Base-by-base conservation (phyloP, 108 stramenopile species). In the Nannochloropsis oceanica region DNA sequence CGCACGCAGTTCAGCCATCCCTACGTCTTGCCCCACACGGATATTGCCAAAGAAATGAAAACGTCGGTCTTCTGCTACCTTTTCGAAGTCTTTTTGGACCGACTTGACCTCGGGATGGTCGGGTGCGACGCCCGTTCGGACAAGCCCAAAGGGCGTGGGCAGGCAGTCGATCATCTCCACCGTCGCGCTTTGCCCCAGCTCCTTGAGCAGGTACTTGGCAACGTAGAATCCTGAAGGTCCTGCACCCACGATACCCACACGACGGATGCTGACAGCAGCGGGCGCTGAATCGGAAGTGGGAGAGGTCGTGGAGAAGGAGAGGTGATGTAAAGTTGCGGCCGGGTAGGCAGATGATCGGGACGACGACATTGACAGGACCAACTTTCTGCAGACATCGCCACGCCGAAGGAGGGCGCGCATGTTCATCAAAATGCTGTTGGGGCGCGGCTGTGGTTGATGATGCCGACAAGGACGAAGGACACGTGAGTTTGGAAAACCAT, bases 101-200 rank as follows among this genome's bases (percentile, higher is more conserved):
- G 94, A 94, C 91, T 98, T 99, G 20, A 98, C 97, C 91, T 98
- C 97, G 11, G 95, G 97, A 92, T 98, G 97, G 88, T 98, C 97
- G 13, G 98, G 99, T 42, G 97, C 97, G 25, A 98, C 97, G 43
- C 98, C 99, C 80, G 87, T 94, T 44, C 97, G 91, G 8, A 99
- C 97, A 81, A 99, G 89, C 14, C 98, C 99, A 86, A 88, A 99
- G 11, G 96, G 95, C 2, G 94, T 95, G 5, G 96, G 95, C 42
- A 97, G 86, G 44, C 93, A 86, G 27, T 99, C 99, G 20, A 97
- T 26, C 13, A 99, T 87, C 83, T 96, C 96, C 83, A 99, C 91
- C 11, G 85, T 84, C 22, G 83, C 18, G 80, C 80, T 46, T 27
- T 44, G 82, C 2, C 80, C 42, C 34, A 84, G 44, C 84, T 82